A percentile compares a stretch with the other conserved stretches of the same genome.
These are phyloP conservation scores for Cystobasidium tubakii DNA, from an alignment of 768 basidiomycete genomes.

Conservation along the genomic window DNA sequence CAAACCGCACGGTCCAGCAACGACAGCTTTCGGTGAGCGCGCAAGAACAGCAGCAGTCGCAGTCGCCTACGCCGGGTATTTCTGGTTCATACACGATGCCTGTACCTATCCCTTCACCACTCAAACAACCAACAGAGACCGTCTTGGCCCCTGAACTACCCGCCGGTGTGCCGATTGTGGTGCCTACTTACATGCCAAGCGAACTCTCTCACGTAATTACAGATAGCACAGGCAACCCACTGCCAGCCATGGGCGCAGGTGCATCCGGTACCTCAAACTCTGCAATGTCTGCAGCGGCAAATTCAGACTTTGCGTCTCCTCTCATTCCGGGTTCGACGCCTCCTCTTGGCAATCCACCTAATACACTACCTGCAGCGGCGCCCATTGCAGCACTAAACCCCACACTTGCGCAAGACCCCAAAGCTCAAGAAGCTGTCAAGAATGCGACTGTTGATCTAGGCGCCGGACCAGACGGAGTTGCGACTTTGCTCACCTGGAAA, in stretches of 20 bases:
- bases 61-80: background rate
- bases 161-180: background rate
- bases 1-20: background rate
- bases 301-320: background rate
- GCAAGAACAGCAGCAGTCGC: background rate
- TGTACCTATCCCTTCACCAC: constrained; percentile 19
- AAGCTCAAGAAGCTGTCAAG: constrained; percentile 35
- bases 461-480: constrained; percentile 43
- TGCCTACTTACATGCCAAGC: constrained; percentile 1
- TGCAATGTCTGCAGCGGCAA: constrained; percentile 18
- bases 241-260: background rate
- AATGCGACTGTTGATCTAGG: constrained; percentile 46
- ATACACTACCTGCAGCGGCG: constrained; percentile 38
- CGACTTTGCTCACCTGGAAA: constrained; percentile 46
- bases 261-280: background rate
- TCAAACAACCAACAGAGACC: constrained; percentile 32
- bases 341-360: constrained; percentile 22
- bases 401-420: constrained; percentile 11
- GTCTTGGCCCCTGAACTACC: constrained; percentile 25
- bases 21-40: background rate
- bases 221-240: background rate
- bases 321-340: constrained; percentile 25
- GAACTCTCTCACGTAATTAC: background rate
- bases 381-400: constrained; percentile 32
- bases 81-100: background rate